Conservation (phyloP, 306 rosid species). For the Quercus robur region DNA sequence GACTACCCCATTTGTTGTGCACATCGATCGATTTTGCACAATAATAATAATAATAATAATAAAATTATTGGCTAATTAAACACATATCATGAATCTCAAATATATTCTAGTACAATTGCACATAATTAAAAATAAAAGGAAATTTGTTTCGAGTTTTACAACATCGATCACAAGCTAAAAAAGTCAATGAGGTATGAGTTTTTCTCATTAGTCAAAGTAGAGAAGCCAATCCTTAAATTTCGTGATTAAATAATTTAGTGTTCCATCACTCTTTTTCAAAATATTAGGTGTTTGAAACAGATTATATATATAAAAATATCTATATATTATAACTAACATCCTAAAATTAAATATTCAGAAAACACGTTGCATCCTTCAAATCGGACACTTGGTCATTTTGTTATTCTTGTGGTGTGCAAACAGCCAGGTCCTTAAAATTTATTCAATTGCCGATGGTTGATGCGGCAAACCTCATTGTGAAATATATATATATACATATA, state of each 20-base stretch:
- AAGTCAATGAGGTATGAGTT: conserved; percentile 23
- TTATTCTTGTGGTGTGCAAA: conserved; percentile 4
- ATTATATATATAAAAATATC: neutral
- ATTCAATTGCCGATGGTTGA: conserved; percentile 24
- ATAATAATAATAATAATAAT: too few species aligned
- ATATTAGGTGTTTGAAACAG: conserved; percentile 1
- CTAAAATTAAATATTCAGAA: neutral
- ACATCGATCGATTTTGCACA: too few species aligned
- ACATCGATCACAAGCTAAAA: conserved; percentile 6
- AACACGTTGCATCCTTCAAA: neutral
- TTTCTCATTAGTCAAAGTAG: conserved; percentile 23
- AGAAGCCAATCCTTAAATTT: conserved; percentile 8
- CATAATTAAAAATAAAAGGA: neutral
- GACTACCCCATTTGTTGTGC: too few species aligned
- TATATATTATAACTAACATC: neutral
- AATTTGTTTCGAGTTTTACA: neutral
- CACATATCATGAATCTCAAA: neutral
- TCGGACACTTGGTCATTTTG: neutral
- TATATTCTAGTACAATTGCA: neutral
- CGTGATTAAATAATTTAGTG: neutral
- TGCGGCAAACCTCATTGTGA: conserved; percentile 9
- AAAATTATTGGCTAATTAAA: too few species aligned
- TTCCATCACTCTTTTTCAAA: conserved; percentile 11
- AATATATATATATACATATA: neutral
- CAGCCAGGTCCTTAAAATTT: neutral